These are phyloP conservation scores for Cyclocybe cylindracea DNA, from an alignment of 768 basidiomycete genomes.

Conservation along the genomic window DNA sequence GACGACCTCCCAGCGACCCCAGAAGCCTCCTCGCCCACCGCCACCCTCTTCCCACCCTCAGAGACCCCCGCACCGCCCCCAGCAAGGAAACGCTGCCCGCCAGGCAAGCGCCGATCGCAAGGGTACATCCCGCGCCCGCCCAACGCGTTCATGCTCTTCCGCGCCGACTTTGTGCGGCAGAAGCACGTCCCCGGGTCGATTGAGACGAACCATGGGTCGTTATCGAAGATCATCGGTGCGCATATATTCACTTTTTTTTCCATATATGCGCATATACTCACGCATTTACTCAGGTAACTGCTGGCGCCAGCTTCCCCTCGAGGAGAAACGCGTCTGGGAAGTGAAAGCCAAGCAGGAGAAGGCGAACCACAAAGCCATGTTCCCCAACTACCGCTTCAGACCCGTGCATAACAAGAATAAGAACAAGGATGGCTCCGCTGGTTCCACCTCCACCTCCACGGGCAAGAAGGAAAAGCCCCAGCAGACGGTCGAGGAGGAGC, in stretches of 20 bases:
- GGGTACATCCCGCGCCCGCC: conserved; percentile 80
- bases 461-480: conserved; percentile 31
- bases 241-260: conserved; percentile 26
- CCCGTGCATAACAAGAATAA: conserved; percentile 57
- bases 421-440: conserved; percentile 15
- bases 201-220: conserved; percentile 74
- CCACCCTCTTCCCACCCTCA: conserved; percentile 22
- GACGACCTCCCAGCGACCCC: conserved; percentile 11
- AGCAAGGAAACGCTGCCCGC: conserved; percentile 21
- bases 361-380: conserved; percentile 66
- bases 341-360: conserved; percentile 71
- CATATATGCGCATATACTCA: conserved; percentile 20
- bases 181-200: conserved; percentile 79
- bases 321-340: conserved; percentile 77
- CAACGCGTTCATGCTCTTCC: conserved; percentile 87
- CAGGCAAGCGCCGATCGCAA: conserved; percentile 29
- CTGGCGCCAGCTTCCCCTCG: conserved; percentile 70
- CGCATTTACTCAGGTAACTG: conserved; percentile 60
- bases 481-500: conserved; percentile 55
- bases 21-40: neutral
- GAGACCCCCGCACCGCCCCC: conserved; percentile 13
- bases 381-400: conserved; percentile 66
- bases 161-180: conserved; percentile 77
- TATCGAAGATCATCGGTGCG: conserved; percentile 73
- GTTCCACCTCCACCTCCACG: neutral